Conservation (phyloP, 805 yeast genomes). For the Kazachstania viticola region DNA sequence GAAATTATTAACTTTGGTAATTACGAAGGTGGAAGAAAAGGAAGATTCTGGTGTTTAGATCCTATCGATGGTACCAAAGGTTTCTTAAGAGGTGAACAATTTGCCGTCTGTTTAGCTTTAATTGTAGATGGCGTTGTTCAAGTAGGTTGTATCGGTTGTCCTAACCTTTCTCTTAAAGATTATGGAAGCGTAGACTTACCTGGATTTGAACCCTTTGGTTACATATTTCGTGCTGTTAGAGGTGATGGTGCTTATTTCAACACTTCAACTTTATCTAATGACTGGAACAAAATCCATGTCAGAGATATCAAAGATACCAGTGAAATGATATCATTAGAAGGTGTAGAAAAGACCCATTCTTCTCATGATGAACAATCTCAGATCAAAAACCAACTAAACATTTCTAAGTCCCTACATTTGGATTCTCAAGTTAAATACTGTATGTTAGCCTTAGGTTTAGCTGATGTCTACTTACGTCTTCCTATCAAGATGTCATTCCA, state of each 20-base stretch:
- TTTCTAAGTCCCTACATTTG: constrained; percentile 61
- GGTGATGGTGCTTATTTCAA: constrained; percentile 27
- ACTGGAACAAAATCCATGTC: constrained; percentile 48
- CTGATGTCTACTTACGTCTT: constrained; percentile 81
- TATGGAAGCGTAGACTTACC: constrained; percentile 29
- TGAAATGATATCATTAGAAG: constrained; percentile 40
- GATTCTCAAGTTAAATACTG: constrained; percentile 97
- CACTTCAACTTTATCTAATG: constrained; percentile 15
- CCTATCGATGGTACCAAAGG: constrained; percentile 99
- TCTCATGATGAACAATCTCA: constrained; percentile 75
- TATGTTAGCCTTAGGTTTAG: constrained; percentile 79
- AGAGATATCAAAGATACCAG: constrained; percentile 13
- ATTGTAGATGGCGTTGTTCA: constrained; percentile 77
- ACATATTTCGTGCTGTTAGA: constrained; percentile 24
- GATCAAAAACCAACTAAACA: constrained; percentile 55
- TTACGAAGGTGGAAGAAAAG: constrained; percentile 64
- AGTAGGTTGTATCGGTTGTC: constrained; percentile 93
- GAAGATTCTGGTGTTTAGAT: constrained; percentile 93
- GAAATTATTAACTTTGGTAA: constrained; percentile 69
- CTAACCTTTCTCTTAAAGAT: constrained; percentile 49
- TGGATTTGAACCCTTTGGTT: constrained; percentile 21
- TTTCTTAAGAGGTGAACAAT: constrained; percentile 89
- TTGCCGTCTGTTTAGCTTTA: constrained; percentile 88
- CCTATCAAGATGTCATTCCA: constrained; percentile 68
- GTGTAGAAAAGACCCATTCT: constrained; percentile 92